phyloP scores from a whole-genome alignment of 2,329 filamentous ascomycete species.

The Bipolaris victoriae region DNA sequence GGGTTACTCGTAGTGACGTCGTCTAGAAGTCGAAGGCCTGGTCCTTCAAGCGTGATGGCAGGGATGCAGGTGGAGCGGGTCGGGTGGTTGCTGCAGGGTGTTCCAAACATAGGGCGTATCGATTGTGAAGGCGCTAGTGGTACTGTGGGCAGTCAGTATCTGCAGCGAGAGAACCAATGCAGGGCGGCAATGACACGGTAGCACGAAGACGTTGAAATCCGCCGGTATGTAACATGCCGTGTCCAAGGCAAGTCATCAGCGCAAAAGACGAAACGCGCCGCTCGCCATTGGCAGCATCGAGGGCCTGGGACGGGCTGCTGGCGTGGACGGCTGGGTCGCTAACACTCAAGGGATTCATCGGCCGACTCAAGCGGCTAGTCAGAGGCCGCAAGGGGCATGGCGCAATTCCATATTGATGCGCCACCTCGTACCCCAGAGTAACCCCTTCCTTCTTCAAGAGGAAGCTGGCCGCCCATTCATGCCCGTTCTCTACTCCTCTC shows the following conservation, averaged over 20 bases:
- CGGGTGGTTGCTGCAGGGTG: slow-evolving; percentile 6
- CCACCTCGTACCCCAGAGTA: slow-evolving; percentile 4
- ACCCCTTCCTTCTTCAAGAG: slow-evolving; percentile 14
- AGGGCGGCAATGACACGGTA: slow-evolving; percentile 12
- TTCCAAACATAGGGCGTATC: slow-evolving; percentile 15
- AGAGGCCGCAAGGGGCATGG: not conserved
- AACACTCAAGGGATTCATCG: not conserved
- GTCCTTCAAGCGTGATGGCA: not conserved
- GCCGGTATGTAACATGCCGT: not conserved
- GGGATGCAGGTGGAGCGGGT: slow-evolving; percentile 3
- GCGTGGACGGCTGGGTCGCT: not conserved
- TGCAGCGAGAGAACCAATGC: not conserved
- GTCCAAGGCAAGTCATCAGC: not conserved
- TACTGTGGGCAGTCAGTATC: too few species aligned
- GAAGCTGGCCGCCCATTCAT: slow-evolving; percentile 8
- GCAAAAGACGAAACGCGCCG: not conserved
- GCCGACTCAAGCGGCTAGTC: slow-evolving; percentile 1
- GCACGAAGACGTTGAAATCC: not conserved
- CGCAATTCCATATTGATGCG: slow-evolving; percentile 5
- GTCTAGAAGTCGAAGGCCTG: not conserved
- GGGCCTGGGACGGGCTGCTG: not conserved
- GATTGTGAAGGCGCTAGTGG: slow-evolving; percentile 8
- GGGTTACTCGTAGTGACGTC: not conserved
- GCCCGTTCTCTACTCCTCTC: slow-evolving; percentile 2
- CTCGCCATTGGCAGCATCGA: not conserved